Conservation (phyloP, 345 rosid species). For the Eutrema heterophyllum region DNA sequence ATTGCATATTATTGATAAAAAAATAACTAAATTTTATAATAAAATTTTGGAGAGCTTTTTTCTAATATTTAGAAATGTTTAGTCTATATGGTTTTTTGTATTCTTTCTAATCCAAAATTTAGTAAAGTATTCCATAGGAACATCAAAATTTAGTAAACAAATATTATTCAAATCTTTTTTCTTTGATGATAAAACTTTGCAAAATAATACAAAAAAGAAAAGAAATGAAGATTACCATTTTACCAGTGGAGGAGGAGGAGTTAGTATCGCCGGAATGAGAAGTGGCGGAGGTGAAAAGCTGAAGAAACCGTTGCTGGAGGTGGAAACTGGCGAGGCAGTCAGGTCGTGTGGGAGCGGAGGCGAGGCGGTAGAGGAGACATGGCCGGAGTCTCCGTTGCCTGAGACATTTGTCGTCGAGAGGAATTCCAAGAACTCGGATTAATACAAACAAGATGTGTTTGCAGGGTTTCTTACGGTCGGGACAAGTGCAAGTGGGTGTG, state of each 20-base stretch:
- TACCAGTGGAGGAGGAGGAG: slow-evolving; percentile 12
- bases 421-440: slow-evolving; percentile 64
- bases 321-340: slow-evolving; percentile 47
- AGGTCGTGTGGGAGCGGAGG: slow-evolving; percentile 38
- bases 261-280: neutral
- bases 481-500: slow-evolving; percentile 74
- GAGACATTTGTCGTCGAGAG: slow-evolving; percentile 59
- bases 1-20: too few relatives aligned
- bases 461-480: slow-evolving; percentile 81
- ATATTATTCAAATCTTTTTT: too few relatives aligned
- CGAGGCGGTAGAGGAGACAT: slow-evolving; percentile 49
- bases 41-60: too few relatives aligned
- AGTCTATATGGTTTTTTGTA: too few relatives aligned
- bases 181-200: too few relatives aligned
- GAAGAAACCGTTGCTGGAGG: slow-evolving; percentile 62
- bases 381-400: slow-evolving; percentile 59
- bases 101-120: too few relatives aligned
- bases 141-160: too few relatives aligned
- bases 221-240: slow-evolving; percentile 4
- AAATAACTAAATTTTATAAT: too few relatives aligned
- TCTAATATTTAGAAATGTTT: too few relatives aligned
- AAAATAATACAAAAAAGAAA: neutral
- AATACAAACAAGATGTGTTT: slow-evolving; percentile 78
- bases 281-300: slow-evolving; percentile 26
- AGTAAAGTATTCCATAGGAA: too few relatives aligned